phyloP scores from a whole-genome alignment of 2,329 filamentous ascomycete species.

The Aspergillus brunneoviolaceus region DNA sequence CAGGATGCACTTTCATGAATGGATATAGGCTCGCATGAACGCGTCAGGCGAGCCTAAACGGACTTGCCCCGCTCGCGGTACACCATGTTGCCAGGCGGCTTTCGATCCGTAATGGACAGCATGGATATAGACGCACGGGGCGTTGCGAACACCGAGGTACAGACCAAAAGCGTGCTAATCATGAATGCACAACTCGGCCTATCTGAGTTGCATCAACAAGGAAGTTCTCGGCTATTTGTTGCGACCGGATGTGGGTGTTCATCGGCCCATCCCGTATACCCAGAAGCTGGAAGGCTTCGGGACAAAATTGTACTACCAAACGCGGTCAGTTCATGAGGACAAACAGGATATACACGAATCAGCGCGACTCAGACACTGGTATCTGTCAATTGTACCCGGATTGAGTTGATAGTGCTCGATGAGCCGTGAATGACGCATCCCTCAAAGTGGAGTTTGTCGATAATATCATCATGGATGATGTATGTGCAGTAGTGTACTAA shows the following conservation, averaged over 20 bases:
- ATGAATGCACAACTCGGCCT: neutral
- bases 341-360: neutral
- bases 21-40: neutral
- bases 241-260: neutral
- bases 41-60: neutral
- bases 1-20: neutral
- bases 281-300: neutral
- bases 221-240: neutral
- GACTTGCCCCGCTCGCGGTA: neutral
- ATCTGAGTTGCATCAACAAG: neutral
- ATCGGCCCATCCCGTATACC: neutral
- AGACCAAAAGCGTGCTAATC: neutral
- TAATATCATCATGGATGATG: neutral
- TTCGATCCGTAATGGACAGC: neutral
- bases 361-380: neutral
- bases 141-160: neutral
- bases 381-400: neutral
- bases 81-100: neutral
- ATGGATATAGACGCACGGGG: neutral
- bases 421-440: neutral
- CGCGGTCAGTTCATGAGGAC: constrained; percentile 3
- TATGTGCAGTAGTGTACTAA: neutral
- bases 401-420: neutral
- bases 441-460: neutral
- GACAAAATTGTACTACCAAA: constrained; percentile 1